Conservation (phyloP, 805 yeast genomes). For the Lipomyces orientalis region DNA sequence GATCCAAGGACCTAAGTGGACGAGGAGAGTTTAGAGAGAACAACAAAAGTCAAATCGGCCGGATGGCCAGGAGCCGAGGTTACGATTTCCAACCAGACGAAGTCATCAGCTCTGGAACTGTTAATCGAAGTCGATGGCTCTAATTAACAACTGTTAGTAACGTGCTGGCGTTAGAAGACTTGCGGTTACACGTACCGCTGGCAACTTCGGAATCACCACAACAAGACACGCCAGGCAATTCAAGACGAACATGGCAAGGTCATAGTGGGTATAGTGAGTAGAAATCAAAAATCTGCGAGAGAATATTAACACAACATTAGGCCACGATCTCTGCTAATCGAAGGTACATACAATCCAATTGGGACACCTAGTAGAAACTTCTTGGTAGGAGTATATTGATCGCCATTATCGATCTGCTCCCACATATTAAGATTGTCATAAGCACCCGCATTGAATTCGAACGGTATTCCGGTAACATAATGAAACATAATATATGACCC, state of each 20-base stretch:
- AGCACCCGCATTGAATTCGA: conserved; percentile 95
- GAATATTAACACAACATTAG: neutral
- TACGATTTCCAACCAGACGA: neutral
- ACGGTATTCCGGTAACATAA: conserved; percentile 94
- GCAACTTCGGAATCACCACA: conserved; percentile 91
- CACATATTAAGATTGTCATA: conserved; percentile 96
- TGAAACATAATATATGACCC: conserved; percentile 96
- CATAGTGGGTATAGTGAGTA: conserved; percentile 89
- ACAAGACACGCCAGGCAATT: conserved; percentile 82
- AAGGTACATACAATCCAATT: conserved; percentile 58
- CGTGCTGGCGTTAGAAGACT: neutral
- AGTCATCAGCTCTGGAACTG: conserved; percentile 32
- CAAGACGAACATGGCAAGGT: conserved; percentile 74
- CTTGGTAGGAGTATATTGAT: conserved; percentile 95
- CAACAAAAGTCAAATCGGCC: neutral
- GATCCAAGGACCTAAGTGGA: neutral
- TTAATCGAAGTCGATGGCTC: conserved; percentile 37
- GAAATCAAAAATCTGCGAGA: conserved; percentile 64
- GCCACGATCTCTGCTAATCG: neutral
- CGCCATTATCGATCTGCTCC: conserved; percentile 97
- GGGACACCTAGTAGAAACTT: conserved; percentile 94
- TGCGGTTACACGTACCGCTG: conserved; percentile 46
- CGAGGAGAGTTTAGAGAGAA: neutral
- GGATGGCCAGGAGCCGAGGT: neutral
- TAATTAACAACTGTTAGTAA: conserved; percentile 2